Evolutionary conservation across 805 yeast species (phyloP).

Genomic region (Candida oleophila): DNA sequence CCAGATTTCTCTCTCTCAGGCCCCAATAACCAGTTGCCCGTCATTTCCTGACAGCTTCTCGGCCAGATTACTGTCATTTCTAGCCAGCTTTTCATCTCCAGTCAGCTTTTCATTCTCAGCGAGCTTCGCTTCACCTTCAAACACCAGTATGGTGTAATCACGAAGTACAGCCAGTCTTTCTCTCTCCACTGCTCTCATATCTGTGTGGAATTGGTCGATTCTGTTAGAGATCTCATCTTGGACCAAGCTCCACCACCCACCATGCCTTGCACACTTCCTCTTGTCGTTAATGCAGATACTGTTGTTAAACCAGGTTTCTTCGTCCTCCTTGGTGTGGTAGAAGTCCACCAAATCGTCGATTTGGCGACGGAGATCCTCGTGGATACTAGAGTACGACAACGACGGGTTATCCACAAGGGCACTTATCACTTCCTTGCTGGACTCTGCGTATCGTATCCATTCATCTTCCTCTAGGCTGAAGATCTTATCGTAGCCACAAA

Average conservation of each 20-base stretch:
- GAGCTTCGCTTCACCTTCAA: neutral
- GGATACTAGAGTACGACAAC: constrained; percentile 2
- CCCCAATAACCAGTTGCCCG: neutral
- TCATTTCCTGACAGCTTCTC: no score
- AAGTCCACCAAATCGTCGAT: constrained; percentile 14
- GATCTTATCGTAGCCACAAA: constrained; percentile 51
- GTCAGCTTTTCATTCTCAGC: no score
- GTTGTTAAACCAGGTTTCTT: constrained; percentile 12
- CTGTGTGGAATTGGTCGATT: constrained; percentile 33
- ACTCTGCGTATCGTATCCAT: neutral
- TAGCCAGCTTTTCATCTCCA: no score
- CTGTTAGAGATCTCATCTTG: constrained; percentile 30
- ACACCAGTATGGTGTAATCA: constrained; percentile 18
- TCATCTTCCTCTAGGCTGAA: constrained; percentile 11
- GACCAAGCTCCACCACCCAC: constrained; percentile 45
- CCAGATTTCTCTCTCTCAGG: no score
- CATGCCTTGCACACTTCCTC: constrained; percentile 56
- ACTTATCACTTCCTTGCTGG: neutral
- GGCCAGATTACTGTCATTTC: no score
- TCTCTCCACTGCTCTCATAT: constrained; percentile 25
- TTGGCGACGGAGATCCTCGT: constrained; percentile 13
- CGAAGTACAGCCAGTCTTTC: constrained; percentile 30
- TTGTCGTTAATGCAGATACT: constrained; percentile 51
- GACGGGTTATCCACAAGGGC: neutral
- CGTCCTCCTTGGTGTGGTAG: constrained; percentile 12